A percentile compares a stretch with the other conserved stretches of the same genome.
These are phyloP conservation scores for Jackrogersella multiformis DNA, from an alignment of 495 filamentous ascomycete genomes.

Conservation along the genomic window DNA sequence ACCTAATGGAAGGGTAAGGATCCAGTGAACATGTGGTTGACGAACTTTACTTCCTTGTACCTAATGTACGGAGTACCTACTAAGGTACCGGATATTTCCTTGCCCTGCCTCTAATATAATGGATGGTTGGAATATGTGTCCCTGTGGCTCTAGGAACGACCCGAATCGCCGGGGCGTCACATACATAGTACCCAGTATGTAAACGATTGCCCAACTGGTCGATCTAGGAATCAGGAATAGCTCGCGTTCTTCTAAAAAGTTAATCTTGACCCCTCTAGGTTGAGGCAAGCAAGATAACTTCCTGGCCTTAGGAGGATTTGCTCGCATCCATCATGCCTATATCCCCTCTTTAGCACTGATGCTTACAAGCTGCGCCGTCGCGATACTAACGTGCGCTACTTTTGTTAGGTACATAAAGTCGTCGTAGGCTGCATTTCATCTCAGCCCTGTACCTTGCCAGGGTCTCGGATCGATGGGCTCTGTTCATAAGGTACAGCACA, in stretches of 20 bases:
- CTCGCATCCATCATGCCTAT: not conserved
- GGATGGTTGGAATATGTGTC: slow-evolving; percentile 1
- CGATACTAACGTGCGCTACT: slow-evolving; percentile 1
- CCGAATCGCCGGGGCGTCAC: slow-evolving; percentile 33
- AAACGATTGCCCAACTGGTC: slow-evolving; percentile 5
- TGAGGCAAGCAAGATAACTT: not conserved
- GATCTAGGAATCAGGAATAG: slow-evolving; percentile 8
- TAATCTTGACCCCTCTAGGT: slow-evolving; percentile 6
- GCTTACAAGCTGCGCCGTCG: not conserved
- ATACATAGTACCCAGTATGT: slow-evolving; percentile 1
- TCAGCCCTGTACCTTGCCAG: slow-evolving; percentile 40
- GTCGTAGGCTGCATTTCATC: slow-evolving; percentile 22
- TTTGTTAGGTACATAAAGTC: slow-evolving; percentile 7
- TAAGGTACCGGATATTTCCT: slow-evolving; percentile 6
- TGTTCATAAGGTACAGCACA: slow-evolving; percentile 13
- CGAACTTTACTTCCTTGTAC: not conserved
- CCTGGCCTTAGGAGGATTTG: not conserved
- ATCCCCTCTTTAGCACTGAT: not conserved
- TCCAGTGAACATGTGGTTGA: slow-evolving; percentile 5
- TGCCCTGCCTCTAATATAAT: slow-evolving; percentile 1
- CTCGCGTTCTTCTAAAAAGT: not conserved
- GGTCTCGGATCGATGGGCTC: slow-evolving; percentile 18
- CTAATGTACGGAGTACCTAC: not conserved
- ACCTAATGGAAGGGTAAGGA: slow-evolving; percentile 10
- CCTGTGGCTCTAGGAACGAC: slow-evolving; percentile 25